Evolutionary conservation across 2,329 filamentous ascomycete species (phyloP), one percentile per base, ranked within the genome.

Genomic region (Periconia digitata): DNA sequence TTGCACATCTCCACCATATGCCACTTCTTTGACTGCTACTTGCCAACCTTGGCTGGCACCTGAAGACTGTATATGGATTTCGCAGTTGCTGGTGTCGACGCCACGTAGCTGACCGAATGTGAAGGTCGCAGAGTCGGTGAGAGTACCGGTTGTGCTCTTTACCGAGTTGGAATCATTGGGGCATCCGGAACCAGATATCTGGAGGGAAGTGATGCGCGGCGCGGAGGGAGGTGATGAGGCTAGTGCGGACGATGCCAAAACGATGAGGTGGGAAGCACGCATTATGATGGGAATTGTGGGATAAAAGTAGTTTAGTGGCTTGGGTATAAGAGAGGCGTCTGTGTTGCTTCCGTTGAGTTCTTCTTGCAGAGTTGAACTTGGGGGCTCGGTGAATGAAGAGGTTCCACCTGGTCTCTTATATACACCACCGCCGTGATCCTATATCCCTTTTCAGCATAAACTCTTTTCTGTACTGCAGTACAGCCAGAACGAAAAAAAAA

Each of bases 31-130:
- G 16, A 68, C 47, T 1, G 60, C 63, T 13, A 64, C 58, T 47
- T 68, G 64, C 64, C 64, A 68, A 8, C 64, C 64, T 21, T 48
- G 37, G 13, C 46, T 60, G 0, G 44, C 63, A 8, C 63, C 63
- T 8, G 47, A 45, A 0, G 60, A 58, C 32, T 62, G 56, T n/a
- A 67, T 47, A 46, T 68, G 64, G 21, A 66, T 55, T 23, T 61
- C 58, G 55, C 64, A 68, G 52, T 64, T 66, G 39, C 59, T 55
- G 17, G 63, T 64, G 43, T 49, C 40, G 42, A 55, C 54, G 50
- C 62, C 60, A 5, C 47, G 45, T 10, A 68, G 60, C 35, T 62
- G 47, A 18, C 38, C 50, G 56, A 66, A 68, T 13, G 55, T 51
- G 29, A 67, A 56, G 49, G 47, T 47, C 15, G 55, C 53, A 8